phyloP scores from a whole-genome alignment of 2,329 filamentous ascomycete species.

The Aspergillus niger region DNA sequence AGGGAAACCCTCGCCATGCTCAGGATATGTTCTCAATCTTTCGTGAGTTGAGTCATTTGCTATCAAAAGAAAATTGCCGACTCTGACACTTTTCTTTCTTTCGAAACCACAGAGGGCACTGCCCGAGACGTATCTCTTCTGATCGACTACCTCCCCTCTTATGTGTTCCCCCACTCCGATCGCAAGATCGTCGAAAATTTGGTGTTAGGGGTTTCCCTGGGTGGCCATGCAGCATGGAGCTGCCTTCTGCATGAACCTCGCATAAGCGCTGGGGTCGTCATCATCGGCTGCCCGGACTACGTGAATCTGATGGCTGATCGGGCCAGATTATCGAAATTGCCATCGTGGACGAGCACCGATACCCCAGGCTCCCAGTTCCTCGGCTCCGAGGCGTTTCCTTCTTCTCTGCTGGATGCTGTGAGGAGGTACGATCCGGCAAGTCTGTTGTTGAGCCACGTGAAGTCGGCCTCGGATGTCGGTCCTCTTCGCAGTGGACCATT shows the following conservation, averaged over 20 bases:
- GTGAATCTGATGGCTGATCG: constrained; percentile 77
- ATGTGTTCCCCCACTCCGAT: constrained; percentile 63
- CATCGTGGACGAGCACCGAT: constrained; percentile 59
- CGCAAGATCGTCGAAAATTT: constrained; percentile 62
- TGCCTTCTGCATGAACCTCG: constrained; percentile 75
- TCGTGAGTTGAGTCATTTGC: constrained; percentile 48
- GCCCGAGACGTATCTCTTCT: constrained; percentile 73
- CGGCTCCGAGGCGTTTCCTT: constrained; percentile 76
- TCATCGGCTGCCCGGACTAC: constrained; percentile 91
- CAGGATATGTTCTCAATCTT: constrained; percentile 88
- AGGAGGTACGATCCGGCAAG: constrained; percentile 72
- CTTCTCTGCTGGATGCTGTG: constrained; percentile 64
- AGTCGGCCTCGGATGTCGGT: constrained; percentile 21
- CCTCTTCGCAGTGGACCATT: constrained; percentile 34
- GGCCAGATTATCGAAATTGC: constrained; percentile 68
- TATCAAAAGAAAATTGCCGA: neutral
- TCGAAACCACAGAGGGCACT: constrained; percentile 56
- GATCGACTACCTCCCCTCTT: constrained; percentile 76
- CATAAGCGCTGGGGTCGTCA: constrained; percentile 73
- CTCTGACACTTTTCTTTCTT: neutral
- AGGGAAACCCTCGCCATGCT: constrained; percentile 78
- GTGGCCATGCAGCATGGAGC: constrained; percentile 87
- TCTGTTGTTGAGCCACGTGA: constrained; percentile 63
- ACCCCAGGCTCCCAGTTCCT: constrained; percentile 66
- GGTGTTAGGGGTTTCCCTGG: constrained; percentile 79